Evolutionary conservation across 1,284 basidiomycete species (phyloP), one percentile per base, ranked within the genome.

Genomic region (Microbotryomycetes sp.): DNA sequence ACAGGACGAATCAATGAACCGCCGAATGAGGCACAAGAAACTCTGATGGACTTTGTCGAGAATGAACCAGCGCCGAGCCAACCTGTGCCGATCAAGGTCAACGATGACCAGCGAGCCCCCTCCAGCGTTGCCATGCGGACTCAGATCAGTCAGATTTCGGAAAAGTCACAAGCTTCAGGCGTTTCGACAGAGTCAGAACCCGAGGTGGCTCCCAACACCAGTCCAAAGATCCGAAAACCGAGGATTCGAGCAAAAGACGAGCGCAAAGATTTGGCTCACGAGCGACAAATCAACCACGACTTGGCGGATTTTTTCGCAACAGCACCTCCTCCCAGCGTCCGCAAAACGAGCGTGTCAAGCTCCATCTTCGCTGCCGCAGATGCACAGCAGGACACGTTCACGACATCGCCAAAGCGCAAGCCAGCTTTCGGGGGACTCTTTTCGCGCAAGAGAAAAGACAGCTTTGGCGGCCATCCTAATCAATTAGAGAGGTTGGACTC

Each of bases 231-330:
- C 31, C 32, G 32, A 3, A 25, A 26, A 32, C 30, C 30, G 16
- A 47, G 30, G 19, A n/a, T 60, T 29, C 64, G 60, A 50, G 52
- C 66, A 19, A 67, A 67, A 42, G 60, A 67, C 30, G 63, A 67
- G 53, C 49, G 56, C 15, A 15, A 57, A 26, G 63, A 67, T 23
- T 2, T 65, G n/a, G 58, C 56, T 22, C 59, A 49, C 30, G 66
- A 67, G 42, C 63, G 66, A 7, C 64, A 66, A 32, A 54, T 65
- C 63, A 67, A 67, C 42, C 47, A 54, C 46, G 66, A 67, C 32
- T 56, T 67, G 12, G 58, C 51, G 32, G 57, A 59, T 45, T 65
- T 65, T 45, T 67, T 67, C 19, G 36, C 36, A 19, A 42, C 36
- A 19, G 36, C 36, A 42, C 12, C 9, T 12, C 36, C 36, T 12